Percentiles rank a stretch among this genome's conserved stretches.
These are phyloP conservation scores for Phaffomyces thermotolerans DNA, from an alignment of 805 yeast genomes.

Conservation along the genomic window DNA sequence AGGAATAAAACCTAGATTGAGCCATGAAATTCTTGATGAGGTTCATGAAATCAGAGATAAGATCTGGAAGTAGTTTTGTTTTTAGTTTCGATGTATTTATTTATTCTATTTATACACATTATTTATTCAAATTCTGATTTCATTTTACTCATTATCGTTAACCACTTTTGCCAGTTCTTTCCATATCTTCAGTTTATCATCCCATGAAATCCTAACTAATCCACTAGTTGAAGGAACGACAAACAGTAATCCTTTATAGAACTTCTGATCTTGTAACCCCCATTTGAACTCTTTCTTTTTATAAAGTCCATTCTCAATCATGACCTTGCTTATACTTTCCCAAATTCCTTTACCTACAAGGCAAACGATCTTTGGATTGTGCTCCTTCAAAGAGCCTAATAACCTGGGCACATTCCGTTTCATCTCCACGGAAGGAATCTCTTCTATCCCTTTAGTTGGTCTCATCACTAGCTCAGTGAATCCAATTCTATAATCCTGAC, in stretches of 20 bases:
- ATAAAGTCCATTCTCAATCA: constrained; percentile 16
- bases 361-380: constrained; percentile 40
- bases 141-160: neutral
- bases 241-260: constrained; percentile 28
- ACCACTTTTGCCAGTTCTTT: constrained; percentile 23
- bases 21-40: constrained; percentile 7
- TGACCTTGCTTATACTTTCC: constrained; percentile 44
- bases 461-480: constrained; percentile 65
- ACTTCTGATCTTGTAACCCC: constrained; percentile 36
- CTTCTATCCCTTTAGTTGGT: constrained; percentile 53
- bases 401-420: constrained; percentile 46
- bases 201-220: constrained; percentile 45
- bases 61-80: constrained; percentile 15
- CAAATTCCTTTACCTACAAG: constrained; percentile 72
- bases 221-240: constrained; percentile 75
- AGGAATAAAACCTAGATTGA: constrained; percentile 1
- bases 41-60: constrained; percentile 12
- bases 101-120: too few relatives aligned
- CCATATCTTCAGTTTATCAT: constrained; percentile 46
- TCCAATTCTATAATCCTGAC: constrained; percentile 43
- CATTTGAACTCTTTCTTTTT: constrained; percentile 36
- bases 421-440: constrained; percentile 47
- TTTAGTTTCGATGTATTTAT: too few relatives aligned
- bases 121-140: too few relatives aligned
- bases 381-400: constrained; percentile 33